These are phyloP conservation scores for Metschnikowia cubensis DNA, from an alignment of 805 yeast species.

Conservation along the genomic window DNA sequence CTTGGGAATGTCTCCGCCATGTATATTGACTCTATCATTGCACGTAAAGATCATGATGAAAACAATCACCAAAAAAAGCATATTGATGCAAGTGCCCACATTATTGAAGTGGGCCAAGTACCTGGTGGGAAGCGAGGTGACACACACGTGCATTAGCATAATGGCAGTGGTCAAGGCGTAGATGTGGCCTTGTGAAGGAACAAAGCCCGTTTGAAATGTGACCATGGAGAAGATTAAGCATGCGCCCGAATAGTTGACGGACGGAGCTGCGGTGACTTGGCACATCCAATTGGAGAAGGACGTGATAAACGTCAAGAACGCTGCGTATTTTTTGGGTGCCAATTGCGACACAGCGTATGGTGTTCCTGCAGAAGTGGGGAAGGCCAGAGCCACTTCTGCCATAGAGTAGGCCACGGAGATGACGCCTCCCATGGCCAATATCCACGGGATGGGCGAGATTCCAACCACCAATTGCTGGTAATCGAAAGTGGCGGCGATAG, in stretches of 20 bases:
- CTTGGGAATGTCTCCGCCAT: constrained; percentile 36
- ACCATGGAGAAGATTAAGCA: constrained; percentile 52
- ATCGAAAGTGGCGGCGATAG: constrained; percentile 59
- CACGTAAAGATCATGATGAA: constrained; percentile 53
- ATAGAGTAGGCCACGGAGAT: constrained; percentile 55
- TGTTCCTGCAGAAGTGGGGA: constrained; percentile 66
- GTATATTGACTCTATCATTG: constrained; percentile 37
- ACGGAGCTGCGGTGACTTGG: constrained; percentile 60
- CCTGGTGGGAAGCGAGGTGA: constrained; percentile 52
- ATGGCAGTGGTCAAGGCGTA: constrained; percentile 52
- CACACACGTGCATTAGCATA: constrained; percentile 42
- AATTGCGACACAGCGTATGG: constrained; percentile 65
- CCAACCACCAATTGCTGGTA: constrained; percentile 61
- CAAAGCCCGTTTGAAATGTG: constrained; percentile 34
- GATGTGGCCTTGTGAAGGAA: constrained; percentile 45
- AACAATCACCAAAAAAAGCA: constrained; percentile 47
- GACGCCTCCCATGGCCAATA: constrained; percentile 53
- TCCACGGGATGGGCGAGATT: constrained; percentile 58
- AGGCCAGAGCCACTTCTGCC: constrained; percentile 63
- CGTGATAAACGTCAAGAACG: constrained; percentile 56
- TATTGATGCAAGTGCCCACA: constrained; percentile 47
- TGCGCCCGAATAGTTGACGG: constrained; percentile 56
- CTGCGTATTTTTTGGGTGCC: constrained; percentile 51
- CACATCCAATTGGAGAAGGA: constrained; percentile 66
- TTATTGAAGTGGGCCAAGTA: constrained; percentile 51